Evolutionary conservation across 345 rosid genomes (phyloP), one percentile per base, ranked within the genome.

Genomic region (Acer campestre): DNA sequence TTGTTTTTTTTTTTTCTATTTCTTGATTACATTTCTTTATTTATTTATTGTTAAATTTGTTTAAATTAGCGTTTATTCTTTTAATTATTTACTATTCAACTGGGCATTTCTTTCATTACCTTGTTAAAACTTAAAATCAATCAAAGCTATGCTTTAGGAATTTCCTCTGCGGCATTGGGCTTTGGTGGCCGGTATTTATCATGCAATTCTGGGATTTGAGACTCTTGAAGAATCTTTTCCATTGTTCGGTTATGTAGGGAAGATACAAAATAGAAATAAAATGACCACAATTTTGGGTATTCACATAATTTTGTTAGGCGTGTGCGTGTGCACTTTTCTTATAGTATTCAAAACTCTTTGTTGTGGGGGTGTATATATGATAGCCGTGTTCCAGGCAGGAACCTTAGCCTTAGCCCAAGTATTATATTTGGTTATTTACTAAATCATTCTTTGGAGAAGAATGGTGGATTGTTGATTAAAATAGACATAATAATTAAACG

Each of bases 151-250:
- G 46, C 0, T 42, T 42, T 10, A 42, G 10, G 46, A 42, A 42
- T 42, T 42, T 42, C 46, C 11, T 42, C 10, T 42, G 10, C 10
- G 9, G 46, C 6, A 42, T 42, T 42, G 46, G 46, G 10, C 9
- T 7, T 40, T 40, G 8, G 10, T 8, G 10, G 25, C 25, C 25
- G 25, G 44, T 40, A 40, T 40, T 40, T 40, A 40, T 40, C 44
- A 40, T 40, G 9, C 10, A 7, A 10, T 40, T 40, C 44, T 40
- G 48, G 48, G 48, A 38, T 67, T 20, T 40, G 44, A 59, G 20
- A n/a, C 61, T 68, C 68, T 77, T 69, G 74, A 77, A 77, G 73
- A 68, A 77, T 77, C 58, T 68, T 68, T 77, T 69, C 58, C 68
- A 68, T 77, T 77, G 42, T 77, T 59, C 18, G 18, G 35, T 8